These are phyloP conservation scores for Microthlaspi erraticum DNA, from an alignment of 345 rosid species.

Conservation along the genomic window DNA sequence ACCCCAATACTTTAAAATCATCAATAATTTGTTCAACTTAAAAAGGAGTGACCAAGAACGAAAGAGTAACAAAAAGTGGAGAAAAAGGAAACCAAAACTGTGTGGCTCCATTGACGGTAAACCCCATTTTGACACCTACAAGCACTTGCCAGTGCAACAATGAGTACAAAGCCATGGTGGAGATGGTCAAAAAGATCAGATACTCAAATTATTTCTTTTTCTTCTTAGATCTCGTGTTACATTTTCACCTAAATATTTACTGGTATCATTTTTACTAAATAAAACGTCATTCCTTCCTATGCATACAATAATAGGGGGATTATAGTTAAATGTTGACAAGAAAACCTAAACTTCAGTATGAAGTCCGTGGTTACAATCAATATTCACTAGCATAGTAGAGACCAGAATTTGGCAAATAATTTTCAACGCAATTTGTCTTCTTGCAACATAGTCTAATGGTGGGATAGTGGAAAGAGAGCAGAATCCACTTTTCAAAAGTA, in stretches of 20 bases:
- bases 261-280: no score
- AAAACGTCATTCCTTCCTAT: no score
- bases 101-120: conserved; percentile 14
- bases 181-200: background rate
- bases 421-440: conserved; percentile 30
- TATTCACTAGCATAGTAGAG: background rate
- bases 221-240: no score
- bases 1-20: conserved; percentile 2
- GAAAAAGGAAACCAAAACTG: conserved; percentile 1
- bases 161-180: conserved; percentile 28
- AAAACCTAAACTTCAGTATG: background rate
- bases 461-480: conserved; percentile 38
- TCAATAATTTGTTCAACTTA: conserved; percentile 31
- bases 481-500: conserved; percentile 38
- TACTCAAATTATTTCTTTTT: no score
- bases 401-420: conserved; percentile 15
- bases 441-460: conserved; percentile 18
- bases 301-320: no score
- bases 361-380: background rate
- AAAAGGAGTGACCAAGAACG: conserved; percentile 21
- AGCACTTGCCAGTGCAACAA: no score
- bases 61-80: conserved; percentile 3
- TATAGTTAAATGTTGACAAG: background rate
- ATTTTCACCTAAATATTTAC: no score
- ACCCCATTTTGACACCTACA: conserved; percentile 6